phyloP scores from a whole-genome alignment of 2,329 filamentous ascomycete genomes.

The Aspergillus ustus region DNA sequence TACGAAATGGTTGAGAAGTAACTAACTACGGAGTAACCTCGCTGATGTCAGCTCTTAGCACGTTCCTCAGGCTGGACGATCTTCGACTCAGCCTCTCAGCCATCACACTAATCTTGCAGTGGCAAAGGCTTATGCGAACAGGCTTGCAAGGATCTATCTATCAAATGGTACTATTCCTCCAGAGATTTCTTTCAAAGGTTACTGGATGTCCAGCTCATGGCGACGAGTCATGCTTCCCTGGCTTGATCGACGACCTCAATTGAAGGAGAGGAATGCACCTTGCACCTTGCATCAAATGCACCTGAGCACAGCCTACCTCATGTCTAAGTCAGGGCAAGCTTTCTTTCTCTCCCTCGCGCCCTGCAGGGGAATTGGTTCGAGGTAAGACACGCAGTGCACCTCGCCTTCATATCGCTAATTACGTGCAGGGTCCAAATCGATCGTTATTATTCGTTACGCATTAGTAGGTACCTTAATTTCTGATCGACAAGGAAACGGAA shows the following conservation, averaged over 20 bases:
- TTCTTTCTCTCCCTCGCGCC: slow-evolving; percentile 3
- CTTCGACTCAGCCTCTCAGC: slow-evolving; percentile 2
- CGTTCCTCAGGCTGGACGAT: not conserved
- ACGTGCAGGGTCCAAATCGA: not conserved
- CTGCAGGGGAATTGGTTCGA: slow-evolving; percentile 7
- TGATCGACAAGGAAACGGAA: not conserved
- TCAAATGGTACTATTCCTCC: not conserved
- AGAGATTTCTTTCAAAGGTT: not conserved
- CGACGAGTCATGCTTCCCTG: not conserved
- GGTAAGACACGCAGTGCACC: not conserved
- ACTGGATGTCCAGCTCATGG: not conserved
- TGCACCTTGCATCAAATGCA: slow-evolving; percentile 9
- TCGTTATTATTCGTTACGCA: not conserved
- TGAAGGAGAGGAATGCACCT: not conserved
- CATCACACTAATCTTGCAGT: not conserved
- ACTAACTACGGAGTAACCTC: too few relatives aligned
- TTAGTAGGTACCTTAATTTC: not conserved
- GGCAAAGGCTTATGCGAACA: not conserved
- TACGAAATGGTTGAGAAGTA: slow-evolving; percentile 3
- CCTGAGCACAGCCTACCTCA: slow-evolving; percentile 3
- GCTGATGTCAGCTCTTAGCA: not conserved
- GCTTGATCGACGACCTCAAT: not conserved
- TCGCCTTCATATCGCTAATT: not conserved
- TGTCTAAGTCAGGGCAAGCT: not conserved
- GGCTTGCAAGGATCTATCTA: not conserved